Percentiles rank a stretch among this genome's conserved stretches.
Conservation (phyloP, 768 basidiomycete genomes). For the Pleurotus tuoliensis region DNA sequence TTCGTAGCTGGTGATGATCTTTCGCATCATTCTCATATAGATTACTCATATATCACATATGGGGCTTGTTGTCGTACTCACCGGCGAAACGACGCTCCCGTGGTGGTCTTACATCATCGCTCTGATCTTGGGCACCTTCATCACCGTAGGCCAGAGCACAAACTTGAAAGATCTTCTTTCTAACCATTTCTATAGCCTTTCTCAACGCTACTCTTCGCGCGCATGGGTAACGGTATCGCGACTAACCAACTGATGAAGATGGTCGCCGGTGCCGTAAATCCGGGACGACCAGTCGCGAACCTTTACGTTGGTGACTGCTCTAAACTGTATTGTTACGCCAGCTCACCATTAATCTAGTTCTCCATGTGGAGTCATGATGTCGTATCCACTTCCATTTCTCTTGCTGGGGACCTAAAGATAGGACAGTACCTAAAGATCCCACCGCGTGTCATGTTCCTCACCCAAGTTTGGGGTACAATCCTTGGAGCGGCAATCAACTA, state of each 20-base stretch:
- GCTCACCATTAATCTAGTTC: conserved; percentile 32
- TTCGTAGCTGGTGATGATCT: conserved; percentile 48
- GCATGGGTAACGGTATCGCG: conserved; percentile 59
- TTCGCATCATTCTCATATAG: too few relatives aligned
- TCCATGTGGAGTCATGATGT: conserved; percentile 68
- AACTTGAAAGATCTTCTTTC: background rate
- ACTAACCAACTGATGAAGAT: conserved; percentile 65
- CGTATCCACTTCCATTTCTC: conserved; percentile 46
- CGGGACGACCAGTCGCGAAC: conserved; percentile 65
- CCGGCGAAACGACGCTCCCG: conserved; percentile 57
- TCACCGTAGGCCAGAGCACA: conserved; percentile 23
- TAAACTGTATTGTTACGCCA: background rate
- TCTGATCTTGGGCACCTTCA: conserved; percentile 44
- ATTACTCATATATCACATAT: background rate
- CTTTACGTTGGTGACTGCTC: conserved; percentile 44
- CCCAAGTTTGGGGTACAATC: conserved; percentile 64
- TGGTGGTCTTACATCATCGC: conserved; percentile 63
- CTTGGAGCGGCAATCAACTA: conserved; percentile 42
- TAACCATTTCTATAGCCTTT: conserved; percentile 36
- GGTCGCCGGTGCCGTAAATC: conserved; percentile 56
- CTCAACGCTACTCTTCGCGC: conserved; percentile 50
- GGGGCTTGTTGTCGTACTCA: conserved; percentile 54
- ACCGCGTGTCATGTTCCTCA: conserved; percentile 60
- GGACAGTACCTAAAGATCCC: conserved; percentile 70
- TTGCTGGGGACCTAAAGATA: conserved; percentile 65